A percentile compares a stretch with the other conserved stretches of the same genome.
These are phyloP conservation scores for Liquidambar formosana DNA, from an alignment of 164 flowering plant species.

Conservation along the genomic window DNA sequence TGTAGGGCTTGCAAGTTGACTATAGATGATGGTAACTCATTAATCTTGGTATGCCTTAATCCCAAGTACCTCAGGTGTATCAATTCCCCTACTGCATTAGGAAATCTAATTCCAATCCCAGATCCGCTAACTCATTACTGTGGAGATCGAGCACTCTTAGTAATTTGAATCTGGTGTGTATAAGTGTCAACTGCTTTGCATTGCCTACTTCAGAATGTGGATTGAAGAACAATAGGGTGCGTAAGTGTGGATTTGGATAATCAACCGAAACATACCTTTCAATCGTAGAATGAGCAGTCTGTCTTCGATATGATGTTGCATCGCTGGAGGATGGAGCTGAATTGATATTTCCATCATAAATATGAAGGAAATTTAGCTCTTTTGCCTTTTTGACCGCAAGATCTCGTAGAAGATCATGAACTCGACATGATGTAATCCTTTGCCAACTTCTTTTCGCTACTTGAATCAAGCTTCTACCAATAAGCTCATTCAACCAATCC, in stretches of 20 bases:
- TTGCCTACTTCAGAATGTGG: not conserved
- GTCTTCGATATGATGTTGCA: not conserved
- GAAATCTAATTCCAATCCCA: no score
- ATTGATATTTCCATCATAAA: not conserved
- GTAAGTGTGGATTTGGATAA: not conserved
- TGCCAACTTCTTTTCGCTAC: not conserved
- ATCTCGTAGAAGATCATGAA: conserved; percentile 10
- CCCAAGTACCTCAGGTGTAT: conserved; percentile 29
- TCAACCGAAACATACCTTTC: not conserved
- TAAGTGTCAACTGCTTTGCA: not conserved
- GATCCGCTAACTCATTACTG: no score
- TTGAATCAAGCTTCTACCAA: conserved; percentile 4
- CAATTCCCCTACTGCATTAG: conserved; percentile 16
- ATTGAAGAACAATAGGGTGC: not conserved
- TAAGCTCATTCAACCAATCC: conserved; percentile 8
- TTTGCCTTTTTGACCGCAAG: conserved; percentile 1
- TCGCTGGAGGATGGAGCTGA: not conserved
- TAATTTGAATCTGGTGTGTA: not conserved
- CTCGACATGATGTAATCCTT: not conserved
- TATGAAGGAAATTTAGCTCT: not conserved
- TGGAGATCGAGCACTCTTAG: conserved; percentile 8
- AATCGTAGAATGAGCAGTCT: not conserved
- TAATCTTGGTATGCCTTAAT: not conserved
- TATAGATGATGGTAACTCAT: conserved; percentile 18
- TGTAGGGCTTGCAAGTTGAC: conserved; percentile 13